Evolutionary conservation across 108 stramenopile species (phyloP).

Genomic region (Cyclotella choctawhatcheeana): DNA sequence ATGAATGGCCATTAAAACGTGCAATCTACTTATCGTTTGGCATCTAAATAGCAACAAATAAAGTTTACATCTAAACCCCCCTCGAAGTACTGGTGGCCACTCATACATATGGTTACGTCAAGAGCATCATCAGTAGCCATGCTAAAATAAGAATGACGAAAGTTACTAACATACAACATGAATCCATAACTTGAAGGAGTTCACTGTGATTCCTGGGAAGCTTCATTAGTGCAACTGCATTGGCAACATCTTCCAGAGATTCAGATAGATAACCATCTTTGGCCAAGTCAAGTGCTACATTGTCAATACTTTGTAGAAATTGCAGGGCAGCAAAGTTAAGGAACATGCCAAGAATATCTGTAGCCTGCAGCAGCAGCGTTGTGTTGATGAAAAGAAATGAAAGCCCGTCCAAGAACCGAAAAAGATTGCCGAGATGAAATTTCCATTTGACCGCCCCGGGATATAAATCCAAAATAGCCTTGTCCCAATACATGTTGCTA

Average conservation of each 20-base stretch:
- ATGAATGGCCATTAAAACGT: too few species aligned
- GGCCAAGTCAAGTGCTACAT: constrained; percentile 55
- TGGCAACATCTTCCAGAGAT: constrained; percentile 24
- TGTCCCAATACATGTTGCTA: constrained; percentile 53
- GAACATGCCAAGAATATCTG: constrained; percentile 53
- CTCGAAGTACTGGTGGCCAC: too few species aligned
- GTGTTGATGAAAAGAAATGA: constrained; percentile 56
- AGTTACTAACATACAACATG: constrained; percentile 47
- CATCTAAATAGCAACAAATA: too few species aligned
- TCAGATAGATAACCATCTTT: constrained; percentile 52
- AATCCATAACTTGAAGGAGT: constrained; percentile 47
- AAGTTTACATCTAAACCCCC: too few species aligned
- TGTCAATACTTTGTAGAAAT: constrained; percentile 67
- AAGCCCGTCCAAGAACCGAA: constrained; percentile 58
- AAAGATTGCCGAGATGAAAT: constrained; percentile 38
- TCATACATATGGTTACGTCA: background rate
- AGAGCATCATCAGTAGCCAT: constrained; percentile 9
- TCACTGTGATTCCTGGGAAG: constrained; percentile 28
- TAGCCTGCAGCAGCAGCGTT: constrained; percentile 49
- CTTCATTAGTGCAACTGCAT: constrained; percentile 26
- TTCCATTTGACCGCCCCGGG: constrained; percentile 46
- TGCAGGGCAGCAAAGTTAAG: constrained; percentile 73
- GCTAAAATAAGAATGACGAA: constrained; percentile 38
- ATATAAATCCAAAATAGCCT: constrained; percentile 21
- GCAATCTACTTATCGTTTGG: too few species aligned